Evolutionary conservation across 495 filamentous ascomycete species (phyloP), one percentile per base, ranked within the genome.

Genomic region (Hypomontagnella monticulosa): DNA sequence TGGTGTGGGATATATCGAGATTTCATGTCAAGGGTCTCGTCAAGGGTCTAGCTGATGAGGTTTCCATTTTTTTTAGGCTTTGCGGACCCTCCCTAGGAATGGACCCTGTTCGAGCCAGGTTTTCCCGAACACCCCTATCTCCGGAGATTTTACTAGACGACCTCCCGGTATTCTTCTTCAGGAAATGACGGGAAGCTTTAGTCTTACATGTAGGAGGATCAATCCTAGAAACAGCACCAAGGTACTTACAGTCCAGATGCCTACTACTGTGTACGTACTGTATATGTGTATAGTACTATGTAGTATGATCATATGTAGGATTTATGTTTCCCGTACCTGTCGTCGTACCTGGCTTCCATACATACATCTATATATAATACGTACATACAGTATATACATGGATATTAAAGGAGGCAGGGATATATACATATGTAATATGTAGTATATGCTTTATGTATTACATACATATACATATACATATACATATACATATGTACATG

Each of bases 1-100:
- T 67, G 64, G 64, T 67, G 64, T 67, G 64, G 64, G 18, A 67
- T 57, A 62, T 53, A 44, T 49, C 5, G n/a, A 62, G 37, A n/a
- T 48, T 34, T 30, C 34, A 47, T 23, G 41, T 61, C 64, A 67
- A 63, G 64, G 64, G 64, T 41, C 19, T 15, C 19, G 41, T 61
- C 64, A 67, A 63, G 64, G 64, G 64, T 41, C 19, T 15, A 18
- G 30, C 20, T 27, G 23, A 27, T 27, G 23, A 27, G 23, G 6
- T 38, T 1, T 37, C 10, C 10, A 27, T n/a, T 20, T n/a, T 2
- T 2, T 49, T 3, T 53, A 14, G 40, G 3, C 40, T 3, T 14
- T 37, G 6, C 6, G 4, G 34, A 53, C 49, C 49, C 34, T 53
- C 18, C 23, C 34, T 38, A 38, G n/a, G n/a, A n/a, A n/a, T n/a